Evolutionary conservation across 2,329 filamentous ascomycete genomes (phyloP).

Genomic region (Calonectria ilicicola): DNA sequence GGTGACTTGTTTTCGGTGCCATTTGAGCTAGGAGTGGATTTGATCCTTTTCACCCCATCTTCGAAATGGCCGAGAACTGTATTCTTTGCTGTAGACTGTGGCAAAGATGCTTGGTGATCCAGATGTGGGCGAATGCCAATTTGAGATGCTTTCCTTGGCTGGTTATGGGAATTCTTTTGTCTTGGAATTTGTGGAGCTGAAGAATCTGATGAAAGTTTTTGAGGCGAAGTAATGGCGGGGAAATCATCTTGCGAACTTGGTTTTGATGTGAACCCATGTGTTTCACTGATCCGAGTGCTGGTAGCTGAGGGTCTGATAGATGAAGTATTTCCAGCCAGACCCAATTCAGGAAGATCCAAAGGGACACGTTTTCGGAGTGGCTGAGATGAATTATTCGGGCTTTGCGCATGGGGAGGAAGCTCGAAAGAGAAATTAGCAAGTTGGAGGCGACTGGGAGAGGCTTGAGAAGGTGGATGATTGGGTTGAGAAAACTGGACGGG

Average conservation of each 20-base stretch:
- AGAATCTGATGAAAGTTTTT: background rate
- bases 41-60: background rate
- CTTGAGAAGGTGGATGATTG: slow-evolving; percentile 18
- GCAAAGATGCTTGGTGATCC: background rate
- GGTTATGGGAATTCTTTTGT: background rate
- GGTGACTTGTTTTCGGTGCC: background rate
- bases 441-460: background rate
- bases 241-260: background rate
- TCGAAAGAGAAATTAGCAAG: background rate
- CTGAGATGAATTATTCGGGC: background rate
- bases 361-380: slow-evolving; percentile 8
- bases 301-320: background rate
- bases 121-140: background rate
- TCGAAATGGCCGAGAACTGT: background rate
- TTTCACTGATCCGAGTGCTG: background rate
- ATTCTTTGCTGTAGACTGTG: background rate
- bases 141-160: background rate
- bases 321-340: slow-evolving; percentile 8
- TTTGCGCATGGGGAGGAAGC: background rate
- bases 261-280: background rate
- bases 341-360: slow-evolving; percentile 34
- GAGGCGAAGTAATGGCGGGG: background rate
- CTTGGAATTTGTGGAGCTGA: background rate
- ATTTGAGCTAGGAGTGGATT: background rate
- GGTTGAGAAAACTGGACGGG: slow-evolving; percentile 38